A percentile compares a stretch with the other conserved stretches of the same genome.
These are phyloP conservation scores for Xylaria multiplex DNA, from an alignment of 2,329 filamentous ascomycete species.

Conservation along the genomic window DNA sequence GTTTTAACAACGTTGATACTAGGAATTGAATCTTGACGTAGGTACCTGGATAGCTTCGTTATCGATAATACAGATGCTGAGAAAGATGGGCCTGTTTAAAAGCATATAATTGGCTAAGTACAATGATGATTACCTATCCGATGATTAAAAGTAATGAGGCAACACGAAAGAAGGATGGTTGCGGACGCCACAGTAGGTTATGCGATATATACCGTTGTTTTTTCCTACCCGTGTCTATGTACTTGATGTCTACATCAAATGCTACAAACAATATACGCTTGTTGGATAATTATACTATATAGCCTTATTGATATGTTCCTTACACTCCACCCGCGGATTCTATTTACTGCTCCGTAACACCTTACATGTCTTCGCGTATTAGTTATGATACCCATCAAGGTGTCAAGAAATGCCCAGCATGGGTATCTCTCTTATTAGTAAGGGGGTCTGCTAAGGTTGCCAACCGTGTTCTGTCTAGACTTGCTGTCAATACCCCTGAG, in stretches of 20 bases:
- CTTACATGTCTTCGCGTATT: not conserved
- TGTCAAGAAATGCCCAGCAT: constrained; percentile 4
- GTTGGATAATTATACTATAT: constrained; percentile 27
- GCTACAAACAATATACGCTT: constrained; percentile 14
- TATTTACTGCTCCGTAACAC: constrained; percentile 21
- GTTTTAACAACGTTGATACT: not conserved
- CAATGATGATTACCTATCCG: no score
- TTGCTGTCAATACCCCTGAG: constrained; percentile 51
- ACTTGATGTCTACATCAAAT: not conserved
- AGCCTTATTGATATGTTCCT: constrained; percentile 7
- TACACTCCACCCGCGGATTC: not conserved
- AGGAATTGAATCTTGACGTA: not conserved
- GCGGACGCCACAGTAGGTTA: not conserved
- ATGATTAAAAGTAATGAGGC: not conserved
- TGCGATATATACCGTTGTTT: not conserved
- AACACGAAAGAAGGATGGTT: not conserved
- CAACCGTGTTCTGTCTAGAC: constrained; percentile 47
- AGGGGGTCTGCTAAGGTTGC: constrained; percentile 49
- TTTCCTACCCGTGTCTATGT: not conserved
- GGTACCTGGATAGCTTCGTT: constrained; percentile 3
- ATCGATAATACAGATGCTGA: constrained; percentile 16
- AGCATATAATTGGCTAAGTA: not conserved
- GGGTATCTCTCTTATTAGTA: constrained; percentile 39
- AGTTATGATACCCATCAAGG: constrained; percentile 11
- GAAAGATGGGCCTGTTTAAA: not conserved